Evolutionary conservation across 768 basidiomycete species (phyloP).

Genomic region (Termitomyces bulborhizus): DNA sequence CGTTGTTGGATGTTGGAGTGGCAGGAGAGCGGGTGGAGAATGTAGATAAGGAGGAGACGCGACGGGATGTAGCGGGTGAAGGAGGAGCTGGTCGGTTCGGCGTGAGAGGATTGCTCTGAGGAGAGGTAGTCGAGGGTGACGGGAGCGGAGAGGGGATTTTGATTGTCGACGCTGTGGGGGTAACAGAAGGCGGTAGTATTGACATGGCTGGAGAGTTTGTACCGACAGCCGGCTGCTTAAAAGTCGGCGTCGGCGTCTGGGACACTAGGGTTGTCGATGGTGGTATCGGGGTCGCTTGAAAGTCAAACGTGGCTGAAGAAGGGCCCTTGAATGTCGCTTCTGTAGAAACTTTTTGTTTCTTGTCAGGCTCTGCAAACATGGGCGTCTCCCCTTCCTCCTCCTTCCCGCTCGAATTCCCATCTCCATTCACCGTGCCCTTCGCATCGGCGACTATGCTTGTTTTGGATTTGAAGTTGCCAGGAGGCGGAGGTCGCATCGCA

Average conservation of each 20-base stretch:
- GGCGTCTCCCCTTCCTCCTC: neutral
- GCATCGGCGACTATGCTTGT: conserved; percentile 8
- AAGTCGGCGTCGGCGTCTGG: no score
- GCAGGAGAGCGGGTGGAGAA: conserved; percentile 19
- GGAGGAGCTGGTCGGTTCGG: conserved; percentile 16
- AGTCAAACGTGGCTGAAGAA: neutral
- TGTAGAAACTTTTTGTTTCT: neutral
- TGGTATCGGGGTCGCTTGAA: neutral
- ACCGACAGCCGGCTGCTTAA: neutral
- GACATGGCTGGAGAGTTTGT: neutral
- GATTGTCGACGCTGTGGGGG: neutral
- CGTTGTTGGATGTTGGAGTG: conserved; percentile 4
- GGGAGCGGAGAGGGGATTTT: conserved; percentile 1
- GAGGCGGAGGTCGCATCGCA: conserved; percentile 40
- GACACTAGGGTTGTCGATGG: neutral
- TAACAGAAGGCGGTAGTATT: neutral
- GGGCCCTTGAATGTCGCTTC: neutral
- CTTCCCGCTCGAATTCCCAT: neutral
- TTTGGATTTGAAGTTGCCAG: conserved; percentile 14
- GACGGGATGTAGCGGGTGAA: conserved; percentile 11
- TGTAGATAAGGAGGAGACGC: conserved; percentile 22
- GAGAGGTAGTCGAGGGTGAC: neutral
- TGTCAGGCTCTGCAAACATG: neutral
- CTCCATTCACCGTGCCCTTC: neutral
- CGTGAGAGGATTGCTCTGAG: conserved; percentile 12